Evolutionary conservation across 2,329 filamentous ascomycete genomes (phyloP).

Genomic region (Coniochaeta ligniaria): DNA sequence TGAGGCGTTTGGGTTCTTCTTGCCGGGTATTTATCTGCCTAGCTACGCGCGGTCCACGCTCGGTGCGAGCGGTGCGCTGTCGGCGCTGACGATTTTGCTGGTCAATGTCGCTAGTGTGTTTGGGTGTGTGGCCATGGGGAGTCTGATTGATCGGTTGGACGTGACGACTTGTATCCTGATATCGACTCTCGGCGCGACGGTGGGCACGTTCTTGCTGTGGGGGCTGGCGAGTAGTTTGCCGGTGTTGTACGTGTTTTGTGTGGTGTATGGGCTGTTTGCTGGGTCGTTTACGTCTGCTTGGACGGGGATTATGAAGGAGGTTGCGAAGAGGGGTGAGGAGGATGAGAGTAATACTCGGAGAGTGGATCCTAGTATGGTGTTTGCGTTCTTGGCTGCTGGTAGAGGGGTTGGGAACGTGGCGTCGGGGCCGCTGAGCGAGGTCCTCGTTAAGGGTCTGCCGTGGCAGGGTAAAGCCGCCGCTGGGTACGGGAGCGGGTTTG

Average conservation of each 20-base stretch:
- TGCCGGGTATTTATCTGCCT: constrained; percentile 56
- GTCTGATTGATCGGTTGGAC: constrained; percentile 45
- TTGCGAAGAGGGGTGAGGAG: constrained; percentile 19
- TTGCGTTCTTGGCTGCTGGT: constrained; percentile 49
- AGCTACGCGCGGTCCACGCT: constrained; percentile 45
- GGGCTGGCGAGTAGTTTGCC: constrained; percentile 46
- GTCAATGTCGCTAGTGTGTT: constrained; percentile 54
- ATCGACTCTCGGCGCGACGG: constrained; percentile 46
- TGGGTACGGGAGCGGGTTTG: constrained; percentile 44
- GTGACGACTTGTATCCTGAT: constrained; percentile 49
- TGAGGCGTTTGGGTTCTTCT: constrained; percentile 54
- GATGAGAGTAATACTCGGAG: constrained; percentile 1
- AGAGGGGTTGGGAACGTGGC: constrained; percentile 55
- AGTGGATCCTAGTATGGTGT: constrained; percentile 45
- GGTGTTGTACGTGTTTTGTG: constrained; percentile 51
- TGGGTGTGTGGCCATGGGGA: constrained; percentile 51
- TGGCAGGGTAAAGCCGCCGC: constrained; percentile 31
- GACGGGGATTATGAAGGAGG: constrained; percentile 46
- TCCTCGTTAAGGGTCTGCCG: constrained; percentile 36
- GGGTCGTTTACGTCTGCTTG: constrained; percentile 57
- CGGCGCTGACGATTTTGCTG: constrained; percentile 49
- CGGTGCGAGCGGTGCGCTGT: constrained; percentile 37
- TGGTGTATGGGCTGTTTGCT: constrained; percentile 59
- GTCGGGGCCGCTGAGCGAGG: constrained; percentile 49
- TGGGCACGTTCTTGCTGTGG: constrained; percentile 56